These are phyloP conservation scores for Pseudozyma sp. DNA, from an alignment of 1,284 basidiomycete species.

Conservation along the genomic window DNA sequence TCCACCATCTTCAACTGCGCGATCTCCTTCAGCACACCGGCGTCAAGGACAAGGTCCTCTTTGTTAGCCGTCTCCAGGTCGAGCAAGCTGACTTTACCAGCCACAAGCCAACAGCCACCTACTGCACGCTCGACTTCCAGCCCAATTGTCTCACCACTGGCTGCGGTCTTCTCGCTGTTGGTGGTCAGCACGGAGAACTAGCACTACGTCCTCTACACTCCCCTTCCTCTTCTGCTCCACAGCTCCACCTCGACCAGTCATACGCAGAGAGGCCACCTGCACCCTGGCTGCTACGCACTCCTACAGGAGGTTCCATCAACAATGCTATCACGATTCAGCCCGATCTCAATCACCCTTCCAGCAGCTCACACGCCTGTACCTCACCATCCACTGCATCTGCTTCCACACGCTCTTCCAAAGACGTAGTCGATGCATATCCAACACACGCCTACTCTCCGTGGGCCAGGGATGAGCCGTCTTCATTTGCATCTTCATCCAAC, in stretches of 20 bases:
- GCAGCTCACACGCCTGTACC: slow-evolving; percentile 2
- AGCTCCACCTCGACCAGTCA: slow-evolving; percentile 15
- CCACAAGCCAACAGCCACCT: slow-evolving; percentile 71
- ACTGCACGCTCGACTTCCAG: slow-evolving; percentile 78
- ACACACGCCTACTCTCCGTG: slow-evolving; percentile 16
- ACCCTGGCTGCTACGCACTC: slow-evolving; percentile 70
- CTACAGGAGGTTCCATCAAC: slow-evolving; percentile 79
- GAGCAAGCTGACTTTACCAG: slow-evolving; percentile 52
- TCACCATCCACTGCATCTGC: slow-evolving; percentile 3
- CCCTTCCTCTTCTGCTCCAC: slow-evolving; percentile 14
- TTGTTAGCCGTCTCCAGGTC: slow-evolving; percentile 49
- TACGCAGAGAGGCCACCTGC: slow-evolving; percentile 34
- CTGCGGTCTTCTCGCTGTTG: slow-evolving; percentile 79
- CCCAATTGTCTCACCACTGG: slow-evolving; percentile 73
- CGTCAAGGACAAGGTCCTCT: slow-evolving; percentile 48
- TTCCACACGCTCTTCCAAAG: slow-evolving; percentile 13
- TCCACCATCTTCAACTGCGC: slow-evolving; percentile 56
- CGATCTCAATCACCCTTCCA: slow-evolving; percentile 30
- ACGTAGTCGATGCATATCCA: slow-evolving; percentile 14
- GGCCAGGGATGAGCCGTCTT: slow-evolving; percentile 35
- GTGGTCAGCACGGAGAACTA: slow-evolving; percentile 83
- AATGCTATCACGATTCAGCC: slow-evolving; percentile 76
- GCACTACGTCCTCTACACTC: slow-evolving; percentile 75
- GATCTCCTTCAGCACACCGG: slow-evolving; percentile 52
- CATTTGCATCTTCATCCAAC: slow-evolving; percentile 8